phyloP scores from a whole-genome alignment of 495 filamentous ascomycete genomes.

The Pyronema domesticum region DNA sequence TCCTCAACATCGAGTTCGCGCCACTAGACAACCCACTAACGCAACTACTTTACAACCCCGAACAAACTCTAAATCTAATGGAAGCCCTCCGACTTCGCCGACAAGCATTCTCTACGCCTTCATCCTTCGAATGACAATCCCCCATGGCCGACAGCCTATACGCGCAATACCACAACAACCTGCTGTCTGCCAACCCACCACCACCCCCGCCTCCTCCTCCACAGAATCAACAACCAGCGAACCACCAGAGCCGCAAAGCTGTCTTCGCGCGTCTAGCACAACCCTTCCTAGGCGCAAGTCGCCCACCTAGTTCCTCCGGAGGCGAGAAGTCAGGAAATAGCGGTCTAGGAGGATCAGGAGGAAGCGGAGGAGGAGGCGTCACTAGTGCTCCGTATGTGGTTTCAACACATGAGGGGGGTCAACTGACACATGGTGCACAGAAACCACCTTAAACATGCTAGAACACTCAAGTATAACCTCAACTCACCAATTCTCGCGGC shows the following conservation, averaged over 20 bases:
- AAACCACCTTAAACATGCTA: constrained; percentile 3
- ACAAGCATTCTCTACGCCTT: constrained; percentile 5
- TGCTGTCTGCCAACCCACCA: constrained; percentile 1
- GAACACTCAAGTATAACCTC: constrained; percentile 14
- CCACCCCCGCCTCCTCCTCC: not conserved
- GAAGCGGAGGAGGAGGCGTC: not conserved
- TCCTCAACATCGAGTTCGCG: too few relatives aligned
- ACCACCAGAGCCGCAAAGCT: constrained; percentile 5
- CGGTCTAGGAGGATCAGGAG: constrained; percentile 1
- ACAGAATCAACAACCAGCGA: not conserved
- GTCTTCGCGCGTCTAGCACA: constrained; percentile 22
- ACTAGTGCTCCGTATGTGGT: constrained; percentile 1
- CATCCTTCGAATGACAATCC: constrained; percentile 9
- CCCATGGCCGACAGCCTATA: constrained; percentile 2
- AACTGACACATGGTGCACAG: not conserved
- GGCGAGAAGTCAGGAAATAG: not conserved
- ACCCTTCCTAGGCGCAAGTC: constrained; percentile 19
- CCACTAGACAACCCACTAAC: too few relatives aligned
- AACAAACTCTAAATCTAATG: not conserved
- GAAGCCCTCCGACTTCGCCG: constrained; percentile 4
- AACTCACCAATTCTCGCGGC: constrained; percentile 16
- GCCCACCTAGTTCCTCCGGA: constrained; percentile 21
- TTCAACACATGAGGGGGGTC: not conserved
- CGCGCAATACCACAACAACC: not conserved
- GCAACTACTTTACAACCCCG: not conserved